phyloP scores from a whole-genome alignment of 768 basidiomycete genomes.

The Trametes cingulata region DNA sequence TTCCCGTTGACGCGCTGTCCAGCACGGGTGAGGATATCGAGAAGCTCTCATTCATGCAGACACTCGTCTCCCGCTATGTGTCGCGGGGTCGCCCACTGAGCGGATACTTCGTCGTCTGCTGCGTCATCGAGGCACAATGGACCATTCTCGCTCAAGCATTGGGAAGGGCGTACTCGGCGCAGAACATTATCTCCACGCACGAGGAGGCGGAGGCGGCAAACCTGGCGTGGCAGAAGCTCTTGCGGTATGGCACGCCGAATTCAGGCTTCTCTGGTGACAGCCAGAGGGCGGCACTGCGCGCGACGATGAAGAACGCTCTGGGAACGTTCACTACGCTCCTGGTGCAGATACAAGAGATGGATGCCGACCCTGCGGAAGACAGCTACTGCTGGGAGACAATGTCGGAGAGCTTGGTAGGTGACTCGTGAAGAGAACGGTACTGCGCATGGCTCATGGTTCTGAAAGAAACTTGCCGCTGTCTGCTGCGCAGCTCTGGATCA shows the following conservation, averaged over 20 bases:
- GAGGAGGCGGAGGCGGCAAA: conserved; percentile 83
- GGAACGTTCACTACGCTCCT: conserved; percentile 79
- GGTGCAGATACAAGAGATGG: conserved; percentile 80
- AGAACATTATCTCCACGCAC: conserved; percentile 29
- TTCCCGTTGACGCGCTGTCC: conserved; percentile 61
- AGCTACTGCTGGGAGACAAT: conserved; percentile 94
- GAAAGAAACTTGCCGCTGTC: conserved; percentile 81
- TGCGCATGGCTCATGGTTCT: not conserved
- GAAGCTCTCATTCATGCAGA: conserved; percentile 58
- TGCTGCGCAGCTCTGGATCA: conserved; percentile 73
- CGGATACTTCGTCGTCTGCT: conserved; percentile 89
- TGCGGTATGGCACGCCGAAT: conserved; percentile 51
- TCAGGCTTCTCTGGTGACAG: conserved; percentile 38
- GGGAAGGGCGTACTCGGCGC: conserved; percentile 33
- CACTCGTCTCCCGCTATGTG: conserved; percentile 75
- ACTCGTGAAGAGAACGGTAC: not conserved
- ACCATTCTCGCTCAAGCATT: conserved; percentile 77
- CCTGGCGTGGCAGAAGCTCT: conserved; percentile 73
- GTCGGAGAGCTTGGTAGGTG: conserved; percentile 80
- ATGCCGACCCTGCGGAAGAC: conserved; percentile 73
- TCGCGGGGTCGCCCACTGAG: conserved; percentile 75
- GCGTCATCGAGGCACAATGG: conserved; percentile 83
- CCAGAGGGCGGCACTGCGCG: conserved; percentile 37
- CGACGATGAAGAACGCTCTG: conserved; percentile 60
- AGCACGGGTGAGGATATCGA: conserved; percentile 57